Conservation (phyloP, 2,329 filamentous ascomycete species). For the Teratosphaeria destructans region DNA sequence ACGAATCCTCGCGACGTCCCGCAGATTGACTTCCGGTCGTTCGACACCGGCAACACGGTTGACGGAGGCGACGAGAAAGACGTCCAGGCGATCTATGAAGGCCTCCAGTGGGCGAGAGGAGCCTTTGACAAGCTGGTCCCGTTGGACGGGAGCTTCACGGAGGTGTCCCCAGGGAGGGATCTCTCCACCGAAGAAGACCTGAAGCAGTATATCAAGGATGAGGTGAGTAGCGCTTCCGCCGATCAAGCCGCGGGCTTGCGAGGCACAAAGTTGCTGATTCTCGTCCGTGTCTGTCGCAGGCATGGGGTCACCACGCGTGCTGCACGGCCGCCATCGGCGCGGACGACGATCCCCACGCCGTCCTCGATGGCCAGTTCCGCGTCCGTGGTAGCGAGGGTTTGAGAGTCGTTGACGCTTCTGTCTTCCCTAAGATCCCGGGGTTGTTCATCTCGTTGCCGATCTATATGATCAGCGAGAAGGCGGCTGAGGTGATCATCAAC, state of each 20-base stretch:
- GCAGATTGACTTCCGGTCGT: slow-evolving; percentile 53
- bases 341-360: slow-evolving; percentile 43
- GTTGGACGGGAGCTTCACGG: slow-evolving; percentile 33
- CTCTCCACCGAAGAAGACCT: slow-evolving; percentile 30
- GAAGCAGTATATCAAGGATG: slow-evolving; percentile 39
- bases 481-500: slow-evolving; percentile 1
- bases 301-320: slow-evolving; percentile 49
- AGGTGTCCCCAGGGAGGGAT: slow-evolving; percentile 31
- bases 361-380: slow-evolving; percentile 46
- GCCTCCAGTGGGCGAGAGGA: slow-evolving; percentile 40
- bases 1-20: slow-evolving; percentile 55
- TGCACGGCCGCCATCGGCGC: slow-evolving; percentile 47
- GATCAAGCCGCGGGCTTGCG: no score
- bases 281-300: no score
- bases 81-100: slow-evolving; percentile 45
- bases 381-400: slow-evolving; percentile 47
- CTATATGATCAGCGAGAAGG: slow-evolving; percentile 6
- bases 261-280: not conserved
- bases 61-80: slow-evolving; percentile 25
- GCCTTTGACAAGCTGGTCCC: slow-evolving; percentile 26
- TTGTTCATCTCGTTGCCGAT: slow-evolving; percentile 15
- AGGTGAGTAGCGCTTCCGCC: slow-evolving; percentile 7
- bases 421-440: slow-evolving; percentile 46
- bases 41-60: slow-evolving; percentile 23
- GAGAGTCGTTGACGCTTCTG: slow-evolving; percentile 52